Base-by-base conservation (phyloP, 2,329 filamentous ascomycete species). In the Niveomyces coronatus region DNA sequence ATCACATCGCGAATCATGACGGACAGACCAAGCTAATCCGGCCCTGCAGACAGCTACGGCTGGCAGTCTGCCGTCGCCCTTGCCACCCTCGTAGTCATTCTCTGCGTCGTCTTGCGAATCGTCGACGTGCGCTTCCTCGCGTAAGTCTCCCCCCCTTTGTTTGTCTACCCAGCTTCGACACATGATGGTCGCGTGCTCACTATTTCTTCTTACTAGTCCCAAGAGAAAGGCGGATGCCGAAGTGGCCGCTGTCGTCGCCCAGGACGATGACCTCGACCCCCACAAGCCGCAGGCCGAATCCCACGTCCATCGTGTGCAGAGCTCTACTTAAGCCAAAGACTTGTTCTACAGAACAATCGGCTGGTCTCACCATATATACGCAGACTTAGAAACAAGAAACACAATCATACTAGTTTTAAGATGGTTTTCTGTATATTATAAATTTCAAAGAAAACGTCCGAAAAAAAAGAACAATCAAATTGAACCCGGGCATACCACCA, bases 51-150 rank as follows among this genome's bases (percentile, higher is more conserved):
- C 40, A 57, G 57, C 36, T 65, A 66, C 35, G 67, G 64, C 8
- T 70, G 66, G 67, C 65, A 69, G 47, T 63, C 63, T 13, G 60
- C 63, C 1, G 52, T 65, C 33, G 65, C 60, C 1, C 48, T 69
- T 3, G 60, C 63, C 52, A 47, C 65, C 1, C 48, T 69, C 1
- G 65, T 68, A 4, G 60, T 65, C n/a, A 45, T 55, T 13, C 65
- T 69, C 60, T 62, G 63, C 0, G 62, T 62, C 24, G 37, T 54
- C 8, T 45, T 70, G 23, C 61, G 64, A 14, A 62, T 57, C 35
- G 54, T 68, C 16, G 65, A 70, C 50, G 54, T 65, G 4, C 40
- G 35, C 23, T 33, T 15, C 17, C 34, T 41, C 24, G 34, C 30
- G 39, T 41, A 33, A 36, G 39, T 37, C 16, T 6, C 19, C 1